Evolutionary conservation across 805 yeast genomes (phyloP).

Genomic region (Starmerella davenportii): DNA sequence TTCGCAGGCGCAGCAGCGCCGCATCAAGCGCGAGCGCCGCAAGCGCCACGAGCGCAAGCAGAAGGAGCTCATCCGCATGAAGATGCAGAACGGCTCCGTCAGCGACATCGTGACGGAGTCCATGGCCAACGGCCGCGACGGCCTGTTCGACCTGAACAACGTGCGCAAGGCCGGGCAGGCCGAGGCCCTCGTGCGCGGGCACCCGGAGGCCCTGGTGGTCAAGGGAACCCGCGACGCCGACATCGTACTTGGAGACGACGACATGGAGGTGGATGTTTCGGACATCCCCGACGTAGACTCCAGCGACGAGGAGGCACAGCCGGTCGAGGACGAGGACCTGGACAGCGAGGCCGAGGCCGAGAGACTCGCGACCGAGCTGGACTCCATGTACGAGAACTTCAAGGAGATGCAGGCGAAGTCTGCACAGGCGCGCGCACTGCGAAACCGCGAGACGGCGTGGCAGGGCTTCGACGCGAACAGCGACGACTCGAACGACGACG

Average conservation of each 20-base stretch:
- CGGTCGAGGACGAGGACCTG: conserved; percentile 18
- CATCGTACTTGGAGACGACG: conserved; percentile 17
- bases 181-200: conserved; percentile 58
- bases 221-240: conserved; percentile 8
- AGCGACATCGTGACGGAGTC: conserved; percentile 88
- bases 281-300: conserved; percentile 22
- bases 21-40: conserved; percentile 64
- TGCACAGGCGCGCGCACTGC: conserved; percentile 35
- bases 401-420: conserved; percentile 31
- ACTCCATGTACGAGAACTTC: conserved; percentile 59
- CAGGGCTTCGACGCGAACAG: conserved; percentile 21
- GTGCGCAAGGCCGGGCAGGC: conserved; percentile 79
- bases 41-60: conserved; percentile 66
- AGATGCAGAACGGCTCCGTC: conserved; percentile 90
- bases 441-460: conserved; percentile 30
- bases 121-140: conserved; percentile 46
- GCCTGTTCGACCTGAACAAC: conserved; percentile 62
- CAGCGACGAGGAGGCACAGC: conserved; percentile 23
- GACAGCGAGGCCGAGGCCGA: conserved; percentile 29
- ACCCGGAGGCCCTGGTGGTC: conserved; percentile 27
- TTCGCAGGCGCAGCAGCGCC: conserved; percentile 49
- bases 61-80: conserved; percentile 77
- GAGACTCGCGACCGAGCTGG: conserved; percentile 58
- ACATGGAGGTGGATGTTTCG: conserved; percentile 23
- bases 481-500: conserved; percentile 15